Conservation (phyloP, 75 land plant species). For the Cupressus sempervirens region DNA sequence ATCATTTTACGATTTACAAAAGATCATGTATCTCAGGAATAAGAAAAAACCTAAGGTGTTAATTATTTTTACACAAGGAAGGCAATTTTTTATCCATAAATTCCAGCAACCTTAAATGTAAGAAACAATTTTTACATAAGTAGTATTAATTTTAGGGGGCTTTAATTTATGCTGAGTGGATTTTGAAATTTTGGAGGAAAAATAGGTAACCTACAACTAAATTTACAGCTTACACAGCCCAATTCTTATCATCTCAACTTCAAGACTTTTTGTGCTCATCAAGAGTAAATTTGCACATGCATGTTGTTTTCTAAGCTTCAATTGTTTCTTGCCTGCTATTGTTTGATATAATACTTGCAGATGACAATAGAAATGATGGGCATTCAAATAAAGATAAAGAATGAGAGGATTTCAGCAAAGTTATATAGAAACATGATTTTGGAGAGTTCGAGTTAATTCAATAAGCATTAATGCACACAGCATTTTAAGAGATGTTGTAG, state of each 20-base stretch:
- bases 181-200: not conserved
- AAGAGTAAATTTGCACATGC: not conserved
- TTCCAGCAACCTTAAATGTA: no score
- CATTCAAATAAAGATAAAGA: not conserved
- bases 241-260: not conserved
- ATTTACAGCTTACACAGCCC: not conserved
- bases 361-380: no score
- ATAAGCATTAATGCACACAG: not conserved
- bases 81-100: no score
- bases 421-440: not conserved
- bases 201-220: not conserved
- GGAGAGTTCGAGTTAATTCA: not conserved
- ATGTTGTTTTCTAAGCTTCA: not conserved
- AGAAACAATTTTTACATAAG: not conserved
- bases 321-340: not conserved
- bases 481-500: not conserved
- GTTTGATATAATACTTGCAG: not conserved
- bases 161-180: not conserved
- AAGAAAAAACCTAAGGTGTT: no score
- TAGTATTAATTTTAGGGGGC: not conserved
- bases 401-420: not conserved
- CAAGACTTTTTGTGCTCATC: not conserved
- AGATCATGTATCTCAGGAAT: no score
- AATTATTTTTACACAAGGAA: no score
- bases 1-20: no score